phyloP scores from a whole-genome alignment of 2,329 filamentous ascomycete species.

The Cladophialophora chaetospira region DNA sequence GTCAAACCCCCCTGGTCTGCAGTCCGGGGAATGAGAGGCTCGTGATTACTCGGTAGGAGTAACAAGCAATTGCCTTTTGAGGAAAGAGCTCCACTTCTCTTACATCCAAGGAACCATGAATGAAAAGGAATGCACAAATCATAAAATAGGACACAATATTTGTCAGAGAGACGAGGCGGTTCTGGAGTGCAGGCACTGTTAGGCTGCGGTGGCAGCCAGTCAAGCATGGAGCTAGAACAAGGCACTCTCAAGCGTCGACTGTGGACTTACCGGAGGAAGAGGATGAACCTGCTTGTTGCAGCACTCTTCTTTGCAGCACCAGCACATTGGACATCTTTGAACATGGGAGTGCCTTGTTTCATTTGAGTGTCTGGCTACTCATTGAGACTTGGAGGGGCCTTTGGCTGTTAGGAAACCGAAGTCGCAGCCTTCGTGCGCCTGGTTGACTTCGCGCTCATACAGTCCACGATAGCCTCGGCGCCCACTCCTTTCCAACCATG shows the following conservation, averaged over 20 bases:
- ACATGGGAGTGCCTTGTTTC: too few species aligned
- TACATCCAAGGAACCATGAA: background rate
- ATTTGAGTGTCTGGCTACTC: too few species aligned
- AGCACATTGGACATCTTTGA: too few species aligned
- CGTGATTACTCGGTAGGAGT: background rate
- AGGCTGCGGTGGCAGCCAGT: too few species aligned
- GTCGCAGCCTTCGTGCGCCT: slow-evolving; percentile 45
- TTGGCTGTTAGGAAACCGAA: slow-evolving; percentile 36
- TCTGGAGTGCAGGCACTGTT: too few species aligned
- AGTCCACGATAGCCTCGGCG: slow-evolving; percentile 44
- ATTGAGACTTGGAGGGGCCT: slow-evolving; percentile 8
- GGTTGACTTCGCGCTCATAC: slow-evolving; percentile 47
- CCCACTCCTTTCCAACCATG: slow-evolving; percentile 33
- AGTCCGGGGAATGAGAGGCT: background rate
- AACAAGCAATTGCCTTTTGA: slow-evolving; percentile 9
- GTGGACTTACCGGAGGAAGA: too few species aligned
- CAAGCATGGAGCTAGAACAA: too few species aligned
- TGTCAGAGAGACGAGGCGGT: background rate
- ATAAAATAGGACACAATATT: background rate
- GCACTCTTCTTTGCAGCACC: too few species aligned
- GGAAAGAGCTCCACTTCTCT: slow-evolving; percentile 8
- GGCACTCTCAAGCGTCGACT: too few species aligned
- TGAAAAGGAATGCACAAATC: background rate
- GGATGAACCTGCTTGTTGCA: background rate
- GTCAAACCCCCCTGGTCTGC: too few species aligned